These are phyloP conservation scores for Fraxinus excelsior DNA, from an alignment of 257 asterid species.

Conservation along the genomic window DNA sequence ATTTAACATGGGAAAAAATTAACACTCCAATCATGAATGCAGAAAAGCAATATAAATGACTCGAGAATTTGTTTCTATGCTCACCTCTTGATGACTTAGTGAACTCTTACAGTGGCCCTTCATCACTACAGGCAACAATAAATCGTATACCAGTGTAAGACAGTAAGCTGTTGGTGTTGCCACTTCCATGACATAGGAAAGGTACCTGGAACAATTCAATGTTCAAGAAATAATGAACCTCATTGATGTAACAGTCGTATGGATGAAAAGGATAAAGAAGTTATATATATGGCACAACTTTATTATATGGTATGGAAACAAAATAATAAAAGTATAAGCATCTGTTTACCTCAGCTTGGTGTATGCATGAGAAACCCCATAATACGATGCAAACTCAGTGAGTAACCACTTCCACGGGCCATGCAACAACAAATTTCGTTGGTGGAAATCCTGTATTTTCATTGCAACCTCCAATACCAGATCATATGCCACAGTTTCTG, in stretches of 20 bases:
- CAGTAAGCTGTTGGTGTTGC: constrained; percentile 64
- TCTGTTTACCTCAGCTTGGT: constrained; percentile 47
- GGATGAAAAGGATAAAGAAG: neutral
- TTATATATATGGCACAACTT: neutral
- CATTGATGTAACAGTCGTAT: too few species aligned
- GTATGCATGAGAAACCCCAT: constrained; percentile 59
- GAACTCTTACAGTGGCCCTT: constrained; percentile 43
- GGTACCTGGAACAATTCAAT: constrained; percentile 42
- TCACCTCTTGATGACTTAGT: constrained; percentile 62
- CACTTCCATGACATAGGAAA: constrained; percentile 60
- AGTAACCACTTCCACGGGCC: constrained; percentile 65
- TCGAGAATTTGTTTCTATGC: neutral
- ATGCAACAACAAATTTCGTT: constrained; percentile 46
- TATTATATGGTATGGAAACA: constrained; percentile 16
- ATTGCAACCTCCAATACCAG: constrained; percentile 53
- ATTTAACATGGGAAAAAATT: neutral
- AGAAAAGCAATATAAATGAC: neutral
- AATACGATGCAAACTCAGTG: constrained; percentile 48
- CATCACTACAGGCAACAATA: constrained; percentile 47
- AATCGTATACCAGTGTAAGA: constrained; percentile 40
- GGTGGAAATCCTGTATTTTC: constrained; percentile 49
- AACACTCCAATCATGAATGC: neutral
- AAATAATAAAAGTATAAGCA: neutral
- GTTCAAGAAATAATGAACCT: neutral
- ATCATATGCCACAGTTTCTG: constrained; percentile 63